phyloP scores from a whole-genome alignment of 495 filamentous ascomycete genomes.

The Aspergillus steynii region DNA sequence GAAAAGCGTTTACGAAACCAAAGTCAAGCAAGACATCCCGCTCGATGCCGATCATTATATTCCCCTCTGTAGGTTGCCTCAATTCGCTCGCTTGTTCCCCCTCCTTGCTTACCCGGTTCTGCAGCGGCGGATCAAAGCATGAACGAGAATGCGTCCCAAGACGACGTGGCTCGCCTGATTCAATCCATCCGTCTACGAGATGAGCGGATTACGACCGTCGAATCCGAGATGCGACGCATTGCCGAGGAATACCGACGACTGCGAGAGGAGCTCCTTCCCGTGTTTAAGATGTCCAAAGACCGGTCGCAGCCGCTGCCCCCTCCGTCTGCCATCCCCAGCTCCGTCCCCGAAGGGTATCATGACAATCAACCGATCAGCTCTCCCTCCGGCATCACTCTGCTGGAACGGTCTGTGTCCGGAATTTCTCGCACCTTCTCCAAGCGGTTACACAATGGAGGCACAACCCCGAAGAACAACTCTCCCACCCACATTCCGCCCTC shows the following conservation, averaged over 20 bases:
- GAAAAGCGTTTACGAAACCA: conserved; percentile 92
- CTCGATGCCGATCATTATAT: conserved; percentile 93
- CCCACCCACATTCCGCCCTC: conserved; percentile 73
- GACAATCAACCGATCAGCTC: conserved; percentile 45
- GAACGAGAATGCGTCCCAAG: conserved; percentile 82
- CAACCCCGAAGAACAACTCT: conserved; percentile 74
- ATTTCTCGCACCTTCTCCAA: conserved; percentile 79
- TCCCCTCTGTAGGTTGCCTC: conserved; percentile 72
- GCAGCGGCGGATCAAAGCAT: conserved; percentile 86
- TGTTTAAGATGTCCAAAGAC: conserved; percentile 87
- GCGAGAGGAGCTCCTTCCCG: conserved; percentile 86
- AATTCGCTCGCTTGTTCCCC: not conserved
- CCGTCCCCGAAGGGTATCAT: conserved; percentile 26
- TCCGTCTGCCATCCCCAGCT: conserved; percentile 35
- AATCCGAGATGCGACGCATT: conserved; percentile 76
- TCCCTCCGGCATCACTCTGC: conserved; percentile 37
- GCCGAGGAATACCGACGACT: conserved; percentile 82
- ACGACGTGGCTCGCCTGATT: conserved; percentile 86
- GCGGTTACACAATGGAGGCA: conserved; percentile 75
- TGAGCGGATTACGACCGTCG: conserved; percentile 76
- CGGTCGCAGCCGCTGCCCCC: conserved; percentile 81
- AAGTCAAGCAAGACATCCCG: conserved; percentile 85
- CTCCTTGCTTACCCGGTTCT: conserved; percentile 21
- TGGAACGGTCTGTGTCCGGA: conserved; percentile 28
- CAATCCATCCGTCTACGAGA: conserved; percentile 84